These are phyloP conservation scores for Phaeoacremonium minimum DNA, from an alignment of 2,329 filamentous ascomycete genomes.

Conservation along the genomic window DNA sequence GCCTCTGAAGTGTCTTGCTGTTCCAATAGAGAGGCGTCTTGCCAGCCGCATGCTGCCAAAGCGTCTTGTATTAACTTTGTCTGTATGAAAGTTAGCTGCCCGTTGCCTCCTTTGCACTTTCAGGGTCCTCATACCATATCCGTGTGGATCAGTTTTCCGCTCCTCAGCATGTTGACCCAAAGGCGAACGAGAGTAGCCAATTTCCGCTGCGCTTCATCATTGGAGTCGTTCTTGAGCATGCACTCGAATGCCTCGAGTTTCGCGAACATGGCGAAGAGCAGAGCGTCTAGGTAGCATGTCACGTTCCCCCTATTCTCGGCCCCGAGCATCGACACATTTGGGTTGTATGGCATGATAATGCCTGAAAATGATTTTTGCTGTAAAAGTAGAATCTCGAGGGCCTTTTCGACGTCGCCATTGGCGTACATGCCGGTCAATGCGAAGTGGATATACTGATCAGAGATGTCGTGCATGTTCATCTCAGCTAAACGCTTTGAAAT, in stretches of 20 bases:
- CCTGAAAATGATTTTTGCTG: constrained; percentile 80
- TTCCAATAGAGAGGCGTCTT: constrained; percentile 67
- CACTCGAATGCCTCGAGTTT: constrained; percentile 87
- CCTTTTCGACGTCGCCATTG: constrained; percentile 66
- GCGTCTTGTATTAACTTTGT: constrained; percentile 80
- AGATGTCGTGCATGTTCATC: constrained; percentile 39
- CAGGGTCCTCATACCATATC: constrained; percentile 61
- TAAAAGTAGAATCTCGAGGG: constrained; percentile 71
- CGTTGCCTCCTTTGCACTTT: neutral
- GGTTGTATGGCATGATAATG: constrained; percentile 69
- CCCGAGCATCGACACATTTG: constrained; percentile 69
- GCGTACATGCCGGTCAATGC: constrained; percentile 59
- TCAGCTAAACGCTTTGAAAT: constrained; percentile 34
- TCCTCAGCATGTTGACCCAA: constrained; percentile 90
- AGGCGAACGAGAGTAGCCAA: constrained; percentile 75
- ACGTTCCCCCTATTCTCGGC: constrained; percentile 82
- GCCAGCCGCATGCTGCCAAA: constrained; percentile 83
- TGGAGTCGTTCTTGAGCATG: constrained; percentile 77
- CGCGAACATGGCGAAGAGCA: constrained; percentile 95
- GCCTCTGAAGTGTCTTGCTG: constrained; percentile 97
- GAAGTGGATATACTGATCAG: constrained; percentile 53
- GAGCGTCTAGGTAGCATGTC: constrained; percentile 90
- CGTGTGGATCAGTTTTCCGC: constrained; percentile 76
- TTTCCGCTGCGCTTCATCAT: constrained; percentile 66
- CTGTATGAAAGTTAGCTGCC: constrained; percentile 36